Conservation (phyloP, 106 monocot genomes). For the Posidonia australis region DNA sequence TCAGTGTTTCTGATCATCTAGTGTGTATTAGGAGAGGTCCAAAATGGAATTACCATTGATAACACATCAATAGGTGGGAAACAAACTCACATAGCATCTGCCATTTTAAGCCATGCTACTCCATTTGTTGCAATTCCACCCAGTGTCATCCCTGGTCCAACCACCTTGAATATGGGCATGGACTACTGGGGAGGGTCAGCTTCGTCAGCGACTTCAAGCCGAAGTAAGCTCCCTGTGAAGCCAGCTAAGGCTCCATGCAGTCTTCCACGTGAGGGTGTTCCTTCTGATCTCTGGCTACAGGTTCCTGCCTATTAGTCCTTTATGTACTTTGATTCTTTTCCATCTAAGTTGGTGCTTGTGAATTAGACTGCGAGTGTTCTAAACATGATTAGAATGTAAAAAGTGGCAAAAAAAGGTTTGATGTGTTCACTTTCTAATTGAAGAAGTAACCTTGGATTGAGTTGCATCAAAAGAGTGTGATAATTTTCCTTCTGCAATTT, state of each 20-base stretch:
- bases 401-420: background rate
- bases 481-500: background rate
- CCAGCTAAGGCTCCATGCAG: constrained; percentile 3
- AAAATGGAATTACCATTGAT: constrained; percentile 4
- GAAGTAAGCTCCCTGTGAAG: constrained; percentile 22
- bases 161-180: constrained; percentile 34
- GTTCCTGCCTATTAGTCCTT: background rate
- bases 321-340: too few species aligned
- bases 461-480: background rate
- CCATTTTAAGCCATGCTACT: constrained; percentile 10
- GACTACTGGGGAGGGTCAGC: constrained; percentile 33
- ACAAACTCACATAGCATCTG: constrained; percentile 3
- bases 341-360: too few species aligned
- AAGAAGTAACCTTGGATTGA: background rate
- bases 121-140: constrained; percentile 21
- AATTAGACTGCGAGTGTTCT: background rate
- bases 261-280: constrained; percentile 11
- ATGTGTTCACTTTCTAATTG: background rate
- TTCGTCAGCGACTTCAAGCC: constrained; percentile 8
- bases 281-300: constrained; percentile 27
- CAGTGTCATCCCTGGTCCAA: constrained; percentile 25
- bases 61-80: background rate
- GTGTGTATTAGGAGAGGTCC: constrained; percentile 13
- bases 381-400: background rate
- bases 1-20: background rate